Percentiles rank a stretch among this genome's conserved stretches.
These are phyloP conservation scores for Nothophoma quercina DNA, from an alignment of 2,329 filamentous ascomycete species.

Conservation along the genomic window DNA sequence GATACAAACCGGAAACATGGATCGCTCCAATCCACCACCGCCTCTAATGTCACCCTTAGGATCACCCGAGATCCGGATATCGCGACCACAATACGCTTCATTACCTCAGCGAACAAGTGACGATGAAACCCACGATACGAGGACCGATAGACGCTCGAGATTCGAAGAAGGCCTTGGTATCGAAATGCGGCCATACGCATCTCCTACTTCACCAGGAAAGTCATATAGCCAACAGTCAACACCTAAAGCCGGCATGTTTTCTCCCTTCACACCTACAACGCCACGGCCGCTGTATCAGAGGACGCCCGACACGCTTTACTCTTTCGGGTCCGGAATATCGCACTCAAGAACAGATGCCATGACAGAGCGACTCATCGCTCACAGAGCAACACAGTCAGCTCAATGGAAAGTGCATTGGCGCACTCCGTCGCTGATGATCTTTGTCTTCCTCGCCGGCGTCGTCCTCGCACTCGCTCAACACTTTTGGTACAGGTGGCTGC, in stretches of 20 bases:
- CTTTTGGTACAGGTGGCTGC: slow-evolving; percentile 40
- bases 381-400: slow-evolving; percentile 41
- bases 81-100: slow-evolving; percentile 25
- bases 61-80: slow-evolving; percentile 27
- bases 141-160: slow-evolving; percentile 22
- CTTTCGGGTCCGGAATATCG: slow-evolving; percentile 28
- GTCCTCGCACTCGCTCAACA: slow-evolving; percentile 44
- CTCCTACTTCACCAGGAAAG: slow-evolving; percentile 32
- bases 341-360: slow-evolving; percentile 39
- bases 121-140: slow-evolving; percentile 22
- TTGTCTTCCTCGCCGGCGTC: slow-evolving; percentile 39
- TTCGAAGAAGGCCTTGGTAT: slow-evolving; percentile 38
- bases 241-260: slow-evolving; percentile 27
- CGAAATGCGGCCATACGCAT: slow-evolving; percentile 33
- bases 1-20: not conserved
- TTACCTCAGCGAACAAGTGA: slow-evolving; percentile 25
- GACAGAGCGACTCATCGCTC: slow-evolving; percentile 42
- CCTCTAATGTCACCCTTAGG: slow-evolving; percentile 10
- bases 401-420: slow-evolving; percentile 50
- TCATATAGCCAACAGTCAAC: slow-evolving; percentile 27
- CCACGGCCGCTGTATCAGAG: slow-evolving; percentile 24
- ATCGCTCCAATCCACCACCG: slow-evolving; percentile 1
- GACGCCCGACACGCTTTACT: slow-evolving; percentile 32
- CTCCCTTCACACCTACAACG: slow-evolving; percentile 21
- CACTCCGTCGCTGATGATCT: slow-evolving; percentile 36